Evolutionary conservation across 306 rosid genomes (phyloP).

Genomic region (Carpinus fangiana): DNA sequence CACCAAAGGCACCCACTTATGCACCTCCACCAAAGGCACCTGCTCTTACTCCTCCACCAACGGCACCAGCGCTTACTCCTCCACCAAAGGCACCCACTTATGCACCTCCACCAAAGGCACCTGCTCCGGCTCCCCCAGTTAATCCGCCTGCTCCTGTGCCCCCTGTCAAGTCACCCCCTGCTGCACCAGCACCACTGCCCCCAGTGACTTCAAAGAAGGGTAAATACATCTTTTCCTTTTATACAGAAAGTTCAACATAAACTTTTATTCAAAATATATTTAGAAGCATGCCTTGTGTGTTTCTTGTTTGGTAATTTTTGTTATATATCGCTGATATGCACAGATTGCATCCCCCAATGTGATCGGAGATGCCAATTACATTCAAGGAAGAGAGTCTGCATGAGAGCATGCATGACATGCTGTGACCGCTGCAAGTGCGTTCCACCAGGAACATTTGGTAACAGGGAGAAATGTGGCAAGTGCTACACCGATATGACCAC

Average conservation of each 20-base stretch:
- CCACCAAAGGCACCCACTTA: constrained; percentile 17
- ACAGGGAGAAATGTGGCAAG: constrained; percentile 77
- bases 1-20: too few species aligned
- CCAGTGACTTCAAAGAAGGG: constrained; percentile 56
- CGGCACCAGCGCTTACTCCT: constrained; percentile 25
- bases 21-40: too few species aligned
- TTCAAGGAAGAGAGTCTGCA: constrained; percentile 56
- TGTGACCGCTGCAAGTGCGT: constrained; percentile 90
- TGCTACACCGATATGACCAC: constrained; percentile 85
- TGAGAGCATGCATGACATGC: constrained; percentile 80
- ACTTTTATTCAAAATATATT: background rate
- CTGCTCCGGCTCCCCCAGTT: constrained; percentile 29
- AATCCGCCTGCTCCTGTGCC: constrained; percentile 27
- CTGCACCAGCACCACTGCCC: constrained; percentile 50
- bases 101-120: constrained; percentile 26
- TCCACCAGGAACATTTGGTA: constrained; percentile 91
- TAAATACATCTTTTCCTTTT: constrained; percentile 7
- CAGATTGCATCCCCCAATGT: constrained; percentile 78
- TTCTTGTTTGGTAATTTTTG: background rate
- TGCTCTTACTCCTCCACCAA: too few species aligned
- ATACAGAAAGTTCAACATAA: background rate
- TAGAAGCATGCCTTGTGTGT: background rate
- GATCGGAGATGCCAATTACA: constrained; percentile 54
- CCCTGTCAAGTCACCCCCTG: constrained; percentile 24
- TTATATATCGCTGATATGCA: background rate